phyloP scores from a whole-genome alignment of 495 filamentous ascomycete species.

The Neurospora discreta region DNA sequence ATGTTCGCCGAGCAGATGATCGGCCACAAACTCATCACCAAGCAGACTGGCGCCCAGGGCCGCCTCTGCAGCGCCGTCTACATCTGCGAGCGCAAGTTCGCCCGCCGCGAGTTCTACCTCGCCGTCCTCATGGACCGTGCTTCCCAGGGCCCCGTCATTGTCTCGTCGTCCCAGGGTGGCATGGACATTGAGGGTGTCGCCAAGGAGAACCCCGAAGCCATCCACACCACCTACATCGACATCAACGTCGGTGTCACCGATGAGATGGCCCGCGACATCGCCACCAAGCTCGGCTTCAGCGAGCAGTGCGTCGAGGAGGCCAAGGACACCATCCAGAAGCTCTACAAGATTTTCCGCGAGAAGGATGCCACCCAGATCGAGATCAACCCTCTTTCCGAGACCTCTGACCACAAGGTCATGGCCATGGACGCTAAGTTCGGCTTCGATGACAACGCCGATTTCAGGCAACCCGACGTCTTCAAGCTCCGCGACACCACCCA shows the following conservation, averaged over 20 bases:
- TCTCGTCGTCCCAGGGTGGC: conserved; percentile 93
- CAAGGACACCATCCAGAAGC: conserved; percentile 91
- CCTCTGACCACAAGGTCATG: conserved; percentile 90
- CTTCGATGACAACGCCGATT: conserved; percentile 98
- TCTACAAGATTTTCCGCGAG: conserved; percentile 97
- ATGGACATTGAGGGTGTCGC: conserved; percentile 98
- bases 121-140: conserved; percentile 94
- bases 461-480: conserved; percentile 94
- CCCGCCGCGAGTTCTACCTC: conserved; percentile 96
- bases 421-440: conserved; percentile 98
- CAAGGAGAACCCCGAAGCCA: conserved; percentile 93
- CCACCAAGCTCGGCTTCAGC: conserved; percentile 87
- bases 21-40: conserved; percentile 97
- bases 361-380: conserved; percentile 98
- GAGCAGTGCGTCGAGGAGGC: conserved; percentile 93
- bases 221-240: conserved; percentile 83
- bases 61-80: conserved; percentile 93
- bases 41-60: conserved; percentile 89
- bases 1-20: conserved; percentile 99
- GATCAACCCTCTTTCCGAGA: conserved; percentile 97
- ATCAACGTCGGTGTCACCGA: conserved; percentile 94
- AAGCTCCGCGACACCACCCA: conserved; percentile 85
- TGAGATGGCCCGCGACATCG: conserved; percentile 83
- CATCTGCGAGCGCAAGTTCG: conserved; percentile 99
- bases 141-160: conserved; percentile 86